A percentile compares a stretch with the other conserved stretches of the same genome.
These are phyloP conservation scores for Aspergillus incahuasiensis DNA, from an alignment of 495 filamentous ascomycete genomes.

Conservation along the genomic window DNA sequence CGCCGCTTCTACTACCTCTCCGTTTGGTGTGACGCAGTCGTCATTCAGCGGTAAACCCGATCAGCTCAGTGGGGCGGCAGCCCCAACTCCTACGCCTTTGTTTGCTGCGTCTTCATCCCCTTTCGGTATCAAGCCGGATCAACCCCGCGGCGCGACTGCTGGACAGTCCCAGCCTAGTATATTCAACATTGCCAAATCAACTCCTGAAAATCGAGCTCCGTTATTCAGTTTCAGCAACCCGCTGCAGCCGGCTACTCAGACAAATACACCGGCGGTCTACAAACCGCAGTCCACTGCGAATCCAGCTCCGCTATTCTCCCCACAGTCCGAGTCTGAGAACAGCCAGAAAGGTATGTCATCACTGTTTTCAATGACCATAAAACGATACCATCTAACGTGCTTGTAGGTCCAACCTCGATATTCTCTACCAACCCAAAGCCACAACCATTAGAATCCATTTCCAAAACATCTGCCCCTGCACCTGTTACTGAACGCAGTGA, in stretches of 20 bases:
- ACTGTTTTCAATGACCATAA: too few species aligned
- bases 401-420: conserved; percentile 1
- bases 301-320: neutral
- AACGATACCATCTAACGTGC: neutral
- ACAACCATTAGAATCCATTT: neutral
- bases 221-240: conserved; percentile 6
- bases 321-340: neutral
- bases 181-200: conserved; percentile 11
- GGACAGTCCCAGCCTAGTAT: conserved; percentile 17
- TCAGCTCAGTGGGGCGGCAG: neutral
- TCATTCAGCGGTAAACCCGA: neutral
- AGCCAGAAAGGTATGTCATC: conserved; percentile 2
- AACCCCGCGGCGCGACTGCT: conserved; percentile 8
- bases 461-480: neutral
- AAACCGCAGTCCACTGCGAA: neutral
- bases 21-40: conserved; percentile 1
- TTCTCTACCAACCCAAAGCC: neutral
- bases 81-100: neutral
- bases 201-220: neutral
- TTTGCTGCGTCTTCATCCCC: conserved; percentile 10
- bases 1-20: conserved; percentile 1
- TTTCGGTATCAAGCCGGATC: conserved; percentile 3
- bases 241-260: neutral
- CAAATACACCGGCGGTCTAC: neutral
- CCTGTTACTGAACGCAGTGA: neutral